Percentiles rank a stretch among this genome's conserved stretches.
phyloP scores from a whole-genome alignment of 1,139 yeast genomes.

The Pichia sorboxylosa region DNA sequence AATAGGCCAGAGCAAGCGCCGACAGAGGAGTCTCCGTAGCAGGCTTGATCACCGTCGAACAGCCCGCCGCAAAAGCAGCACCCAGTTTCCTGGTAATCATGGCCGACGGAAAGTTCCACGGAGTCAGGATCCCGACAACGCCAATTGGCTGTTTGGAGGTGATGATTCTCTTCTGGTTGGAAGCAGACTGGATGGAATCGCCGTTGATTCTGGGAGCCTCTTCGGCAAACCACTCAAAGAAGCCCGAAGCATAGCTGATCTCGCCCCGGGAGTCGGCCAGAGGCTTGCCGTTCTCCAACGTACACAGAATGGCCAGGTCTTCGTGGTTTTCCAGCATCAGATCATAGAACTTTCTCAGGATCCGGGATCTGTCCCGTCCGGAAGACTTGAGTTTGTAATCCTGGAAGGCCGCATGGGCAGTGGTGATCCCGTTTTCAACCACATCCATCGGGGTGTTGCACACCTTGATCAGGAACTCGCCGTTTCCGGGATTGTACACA shows the following conservation, averaged over 20 bases:
- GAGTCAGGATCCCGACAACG: conserved; percentile 84
- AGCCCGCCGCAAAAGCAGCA: conserved; percentile 91
- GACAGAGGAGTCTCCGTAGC: conserved; percentile 84
- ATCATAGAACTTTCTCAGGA: conserved; percentile 55
- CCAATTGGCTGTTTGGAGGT: conserved; percentile 79
- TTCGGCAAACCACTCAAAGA: conserved; percentile 86
- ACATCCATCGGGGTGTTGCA: conserved; percentile 49
- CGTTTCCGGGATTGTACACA: conserved; percentile 72
- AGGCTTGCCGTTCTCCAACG: conserved; percentile 83
- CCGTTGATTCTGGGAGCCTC: conserved; percentile 78
- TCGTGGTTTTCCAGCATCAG: conserved; percentile 58
- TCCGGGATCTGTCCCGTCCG: conserved; percentile 55
- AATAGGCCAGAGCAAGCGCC: conserved; percentile 68
- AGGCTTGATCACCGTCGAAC: conserved; percentile 85
- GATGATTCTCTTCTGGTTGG: conserved; percentile 45
- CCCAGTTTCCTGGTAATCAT: conserved; percentile 91
- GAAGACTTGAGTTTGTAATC: conserved; percentile 42
- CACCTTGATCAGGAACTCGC: conserved; percentile 42
- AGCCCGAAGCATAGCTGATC: conserved; percentile 63
- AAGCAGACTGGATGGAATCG: conserved; percentile 56
- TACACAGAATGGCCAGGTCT: conserved; percentile 63
- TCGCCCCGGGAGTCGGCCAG: conserved; percentile 70
- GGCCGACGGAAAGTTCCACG: conserved; percentile 95
- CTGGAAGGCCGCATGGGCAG: conserved; percentile 51
- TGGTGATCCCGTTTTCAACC: conserved; percentile 51